Percentiles rank a stretch among this genome's conserved stretches.
phyloP scores from a whole-genome alignment of 441 rosid species.

The Breynia disticha region DNA sequence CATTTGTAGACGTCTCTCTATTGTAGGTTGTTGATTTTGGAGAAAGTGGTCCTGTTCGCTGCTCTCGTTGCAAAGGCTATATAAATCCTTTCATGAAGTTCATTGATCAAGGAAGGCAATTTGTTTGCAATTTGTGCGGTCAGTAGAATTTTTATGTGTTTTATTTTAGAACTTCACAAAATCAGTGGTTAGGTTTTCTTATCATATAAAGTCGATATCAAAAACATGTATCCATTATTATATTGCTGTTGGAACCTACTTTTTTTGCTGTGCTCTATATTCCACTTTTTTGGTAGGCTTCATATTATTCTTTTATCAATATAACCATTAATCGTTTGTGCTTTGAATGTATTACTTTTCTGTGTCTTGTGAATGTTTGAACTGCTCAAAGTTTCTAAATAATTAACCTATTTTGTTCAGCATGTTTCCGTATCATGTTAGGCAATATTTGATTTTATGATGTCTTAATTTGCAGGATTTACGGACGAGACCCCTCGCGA shows the following conservation, averaged over 20 bases:
- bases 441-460: too few relatives aligned
- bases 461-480: slow-evolving; percentile 44
- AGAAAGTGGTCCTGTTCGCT: slow-evolving; percentile 74
- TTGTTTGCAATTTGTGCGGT: slow-evolving; percentile 78
- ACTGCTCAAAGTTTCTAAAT: background rate
- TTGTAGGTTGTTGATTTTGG: slow-evolving; percentile 81
- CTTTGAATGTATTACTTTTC: too few relatives aligned
- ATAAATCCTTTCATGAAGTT: slow-evolving; percentile 77
- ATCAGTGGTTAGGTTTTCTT: too few relatives aligned
- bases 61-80: slow-evolving; percentile 85
- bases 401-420: background rate
- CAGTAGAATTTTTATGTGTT: slow-evolving; percentile 16
- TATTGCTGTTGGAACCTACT: too few relatives aligned
- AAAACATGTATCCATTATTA: too few relatives aligned
- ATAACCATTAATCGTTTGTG: too few relatives aligned
- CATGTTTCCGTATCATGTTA: slow-evolving; percentile 7
- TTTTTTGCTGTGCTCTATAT: too few relatives aligned
- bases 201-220: too few relatives aligned
- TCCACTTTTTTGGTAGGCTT: too few relatives aligned
- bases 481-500: slow-evolving; percentile 88
- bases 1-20: slow-evolving; percentile 2
- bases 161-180: background rate
- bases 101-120: slow-evolving; percentile 69
- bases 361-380: too few relatives aligned
- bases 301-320: too few relatives aligned